A percentile compares a stretch with the other conserved stretches of the same genome.
phyloP scores from a whole-genome alignment of 176 grass and related monocot species.

The Oryza officinalis region DNA sequence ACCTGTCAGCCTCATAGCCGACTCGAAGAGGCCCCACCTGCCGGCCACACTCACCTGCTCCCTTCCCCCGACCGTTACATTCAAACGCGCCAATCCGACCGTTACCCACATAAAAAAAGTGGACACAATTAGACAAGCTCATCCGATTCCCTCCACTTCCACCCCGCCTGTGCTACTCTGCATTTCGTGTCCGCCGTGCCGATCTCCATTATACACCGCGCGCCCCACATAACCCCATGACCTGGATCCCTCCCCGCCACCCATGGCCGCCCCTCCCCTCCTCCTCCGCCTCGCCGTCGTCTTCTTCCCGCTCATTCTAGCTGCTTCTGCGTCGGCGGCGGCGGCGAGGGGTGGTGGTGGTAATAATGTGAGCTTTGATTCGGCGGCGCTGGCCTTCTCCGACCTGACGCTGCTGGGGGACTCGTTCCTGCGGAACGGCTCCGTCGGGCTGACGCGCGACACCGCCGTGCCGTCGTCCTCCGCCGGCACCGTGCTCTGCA shows the following conservation, averaged over 20 bases:
- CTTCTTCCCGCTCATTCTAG: background rate
- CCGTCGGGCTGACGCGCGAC: slow-evolving; percentile 75
- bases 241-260: background rate
- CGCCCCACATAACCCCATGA: slow-evolving; percentile 36
- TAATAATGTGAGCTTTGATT: slow-evolving; percentile 57
- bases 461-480: slow-evolving; percentile 76
- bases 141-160: background rate
- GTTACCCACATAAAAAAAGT: slow-evolving; percentile 37
- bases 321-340: background rate
- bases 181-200: background rate
- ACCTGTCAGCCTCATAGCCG: background rate
- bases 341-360: background rate
- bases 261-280: slow-evolving; percentile 22
- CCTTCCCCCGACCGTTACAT: slow-evolving; percentile 59
- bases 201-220: slow-evolving; percentile 19
- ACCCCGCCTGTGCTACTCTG: background rate
- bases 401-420: slow-evolving; percentile 84
- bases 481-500: slow-evolving; percentile 74
- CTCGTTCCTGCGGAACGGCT: slow-evolving; percentile 76
- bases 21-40: background rate
- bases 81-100: slow-evolving; percentile 72
- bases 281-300: background rate
- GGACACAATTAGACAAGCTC: background rate
- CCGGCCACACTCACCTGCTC: background rate
- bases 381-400: slow-evolving; percentile 68